These are phyloP conservation scores for Neonectria faginata DNA, from an alignment of 2,329 filamentous ascomycete genomes.

Conservation along the genomic window DNA sequence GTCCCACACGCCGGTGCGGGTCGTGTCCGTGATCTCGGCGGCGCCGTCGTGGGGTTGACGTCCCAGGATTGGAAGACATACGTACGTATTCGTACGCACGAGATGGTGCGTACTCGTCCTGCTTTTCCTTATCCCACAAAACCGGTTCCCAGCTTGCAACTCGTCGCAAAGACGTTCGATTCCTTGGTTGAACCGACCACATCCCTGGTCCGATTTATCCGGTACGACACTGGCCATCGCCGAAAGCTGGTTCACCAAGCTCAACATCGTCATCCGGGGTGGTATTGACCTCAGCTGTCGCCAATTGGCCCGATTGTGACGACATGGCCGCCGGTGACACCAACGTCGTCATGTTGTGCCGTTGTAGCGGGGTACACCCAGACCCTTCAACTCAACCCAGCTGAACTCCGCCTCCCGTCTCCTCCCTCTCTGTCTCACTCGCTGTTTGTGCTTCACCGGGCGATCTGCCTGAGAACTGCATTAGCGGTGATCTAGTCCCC, in stretches of 20 bases:
- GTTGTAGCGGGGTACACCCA: constrained; percentile 5
- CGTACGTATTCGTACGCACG: no score
- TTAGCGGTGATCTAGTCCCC: constrained; percentile 40
- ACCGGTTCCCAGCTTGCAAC: not conserved
- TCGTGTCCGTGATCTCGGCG: constrained; percentile 7
- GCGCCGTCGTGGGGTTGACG: constrained; percentile 10
- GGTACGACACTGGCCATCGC: not conserved
- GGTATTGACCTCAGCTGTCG: constrained; percentile 24
- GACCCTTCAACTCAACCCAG: not conserved
- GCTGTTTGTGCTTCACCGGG: constrained; percentile 3
- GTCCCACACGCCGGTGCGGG: constrained; percentile 5
- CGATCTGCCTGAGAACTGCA: constrained; percentile 44
- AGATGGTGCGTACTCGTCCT: not conserved
- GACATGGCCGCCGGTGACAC: constrained; percentile 3
- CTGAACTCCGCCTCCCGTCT: not conserved
- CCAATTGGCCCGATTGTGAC: constrained; percentile 33
- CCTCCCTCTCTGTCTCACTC: not conserved
- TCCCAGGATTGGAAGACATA: not conserved
- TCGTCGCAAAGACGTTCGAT: not conserved
- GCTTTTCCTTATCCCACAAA: not conserved
- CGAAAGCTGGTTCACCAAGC: constrained; percentile 2
- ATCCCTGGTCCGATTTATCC: constrained; percentile 7
- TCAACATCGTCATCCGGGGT: constrained; percentile 6
- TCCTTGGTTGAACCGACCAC: not conserved
- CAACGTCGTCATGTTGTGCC: constrained; percentile 11